Evolutionary conservation across 2,329 filamentous ascomycete species (phyloP).

Genomic region (Ascochyta koolunga): DNA sequence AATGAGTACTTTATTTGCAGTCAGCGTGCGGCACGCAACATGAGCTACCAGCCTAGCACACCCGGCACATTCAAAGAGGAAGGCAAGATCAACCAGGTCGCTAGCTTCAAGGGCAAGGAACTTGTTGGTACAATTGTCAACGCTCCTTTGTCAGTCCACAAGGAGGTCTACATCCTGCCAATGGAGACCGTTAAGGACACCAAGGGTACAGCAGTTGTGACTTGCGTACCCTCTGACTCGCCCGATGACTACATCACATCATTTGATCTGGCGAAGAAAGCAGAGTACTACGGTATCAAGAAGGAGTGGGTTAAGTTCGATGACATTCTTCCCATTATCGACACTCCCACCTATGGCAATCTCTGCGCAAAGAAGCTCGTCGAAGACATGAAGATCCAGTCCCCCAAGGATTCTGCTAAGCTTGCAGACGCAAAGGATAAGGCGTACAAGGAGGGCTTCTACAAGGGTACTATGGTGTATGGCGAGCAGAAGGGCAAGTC

Average conservation of each 20-base stretch:
- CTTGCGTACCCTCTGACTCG: slow-evolving; percentile 92
- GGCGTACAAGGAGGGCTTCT: slow-evolving; percentile 97
- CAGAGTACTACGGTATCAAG: slow-evolving; percentile 90
- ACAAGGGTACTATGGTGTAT: slow-evolving; percentile 87
- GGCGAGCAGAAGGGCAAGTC: slow-evolving; percentile 88
- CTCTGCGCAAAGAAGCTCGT: slow-evolving; percentile 82
- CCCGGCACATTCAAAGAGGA: slow-evolving; percentile 76
- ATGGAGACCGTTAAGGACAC: slow-evolving; percentile 93
- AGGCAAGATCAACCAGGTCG: slow-evolving; percentile 75
- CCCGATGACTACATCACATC: slow-evolving; percentile 94
- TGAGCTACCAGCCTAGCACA: slow-evolving; percentile 85
- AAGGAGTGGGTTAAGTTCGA: slow-evolving; percentile 90
- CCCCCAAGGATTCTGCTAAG: slow-evolving; percentile 90
- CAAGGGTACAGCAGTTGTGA: slow-evolving; percentile 97
- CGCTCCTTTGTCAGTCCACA: slow-evolving; percentile 83
- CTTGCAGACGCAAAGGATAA: slow-evolving; percentile 93
- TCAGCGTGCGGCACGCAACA: slow-evolving; percentile 85
- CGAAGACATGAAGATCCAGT: slow-evolving; percentile 94
- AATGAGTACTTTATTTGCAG: slow-evolving; percentile 82
- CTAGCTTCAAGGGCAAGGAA: slow-evolving; percentile 76
- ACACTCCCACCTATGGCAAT: slow-evolving; percentile 84
- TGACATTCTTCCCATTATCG: slow-evolving; percentile 79
- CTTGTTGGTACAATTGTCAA: slow-evolving; percentile 88
- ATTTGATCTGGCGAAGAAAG: slow-evolving; percentile 88
- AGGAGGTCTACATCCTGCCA: slow-evolving; percentile 83